A percentile compares a stretch with the other conserved stretches of the same genome.
phyloP scores from a whole-genome alignment of 2,329 filamentous ascomycete species.

The Cytospora mali region DNA sequence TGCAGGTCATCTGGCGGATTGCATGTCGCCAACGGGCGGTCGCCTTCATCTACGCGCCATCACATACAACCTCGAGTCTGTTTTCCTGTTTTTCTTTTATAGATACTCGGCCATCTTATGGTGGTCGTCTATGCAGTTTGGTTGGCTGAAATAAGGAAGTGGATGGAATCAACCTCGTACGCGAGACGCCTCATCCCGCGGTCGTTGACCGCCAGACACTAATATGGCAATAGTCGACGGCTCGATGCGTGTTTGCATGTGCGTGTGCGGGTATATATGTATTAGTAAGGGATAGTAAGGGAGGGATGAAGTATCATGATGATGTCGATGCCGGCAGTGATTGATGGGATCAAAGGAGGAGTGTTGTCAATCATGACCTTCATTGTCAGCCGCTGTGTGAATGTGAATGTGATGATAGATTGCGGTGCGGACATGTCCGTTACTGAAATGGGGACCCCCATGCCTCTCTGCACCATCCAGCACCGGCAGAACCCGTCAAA shows the following conservation, averaged over 20 bases:
- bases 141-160: neutral
- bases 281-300: too few species aligned
- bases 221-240: neutral
- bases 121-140: neutral
- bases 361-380: neutral
- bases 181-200: neutral
- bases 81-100: neutral
- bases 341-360: neutral
- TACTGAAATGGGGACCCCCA: too few species aligned
- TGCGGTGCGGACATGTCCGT: too few species aligned
- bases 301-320: neutral
- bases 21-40: constrained; percentile 8
- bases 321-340: neutral
- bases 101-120: neutral
- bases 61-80: constrained; percentile 16
- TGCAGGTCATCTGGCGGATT: constrained; percentile 14
- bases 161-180: neutral
- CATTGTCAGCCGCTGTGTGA: neutral
- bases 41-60: constrained; percentile 4
- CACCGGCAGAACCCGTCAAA: constrained; percentile 17
- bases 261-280: too few species aligned
- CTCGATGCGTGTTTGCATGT: too few species aligned
- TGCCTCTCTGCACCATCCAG: too few species aligned
- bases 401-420: too few species aligned
- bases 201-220: neutral